Conservation (phyloP, 805 yeast genomes). For the Candida koratica region DNA sequence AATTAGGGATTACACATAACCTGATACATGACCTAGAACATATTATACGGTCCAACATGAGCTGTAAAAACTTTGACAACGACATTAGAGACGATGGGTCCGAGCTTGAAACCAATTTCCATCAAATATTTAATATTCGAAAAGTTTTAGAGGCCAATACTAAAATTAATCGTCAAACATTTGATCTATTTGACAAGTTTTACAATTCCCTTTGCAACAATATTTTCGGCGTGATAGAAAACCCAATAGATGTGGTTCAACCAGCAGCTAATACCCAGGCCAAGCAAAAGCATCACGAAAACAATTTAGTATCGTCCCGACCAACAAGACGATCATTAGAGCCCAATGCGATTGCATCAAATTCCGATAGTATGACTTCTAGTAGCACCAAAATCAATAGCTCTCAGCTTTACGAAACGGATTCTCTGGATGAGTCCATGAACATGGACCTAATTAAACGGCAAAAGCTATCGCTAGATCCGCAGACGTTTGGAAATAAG, state of each 20-base stretch:
- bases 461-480: constrained; percentile 4
- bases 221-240: constrained; percentile 4
- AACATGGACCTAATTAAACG: constrained; percentile 6
- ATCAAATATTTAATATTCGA: constrained; percentile 4
- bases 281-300: neutral
- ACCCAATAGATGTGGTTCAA: neutral
- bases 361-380: neutral
- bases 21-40: constrained; percentile 2
- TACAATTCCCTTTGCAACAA: constrained; percentile 7
- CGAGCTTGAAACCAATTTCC: neutral
- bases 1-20: neutral
- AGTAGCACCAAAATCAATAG: neutral
- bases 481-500: neutral
- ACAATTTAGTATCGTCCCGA: no score
- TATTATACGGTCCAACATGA: constrained; percentile 8
- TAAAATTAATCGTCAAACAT: neutral
- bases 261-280: neutral
- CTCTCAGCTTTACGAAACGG: constrained; percentile 6
- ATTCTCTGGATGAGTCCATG: constrained; percentile 9
- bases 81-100: neutral
- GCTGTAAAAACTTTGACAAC: neutral
- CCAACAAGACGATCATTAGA: no score
- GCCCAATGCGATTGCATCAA: constrained; percentile 1
- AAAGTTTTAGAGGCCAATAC: constrained; percentile 1
- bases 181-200: constrained; percentile 9